phyloP scores from a whole-genome alignment of 108 stramenopile genomes.

The Skeletonema marinoi region DNA sequence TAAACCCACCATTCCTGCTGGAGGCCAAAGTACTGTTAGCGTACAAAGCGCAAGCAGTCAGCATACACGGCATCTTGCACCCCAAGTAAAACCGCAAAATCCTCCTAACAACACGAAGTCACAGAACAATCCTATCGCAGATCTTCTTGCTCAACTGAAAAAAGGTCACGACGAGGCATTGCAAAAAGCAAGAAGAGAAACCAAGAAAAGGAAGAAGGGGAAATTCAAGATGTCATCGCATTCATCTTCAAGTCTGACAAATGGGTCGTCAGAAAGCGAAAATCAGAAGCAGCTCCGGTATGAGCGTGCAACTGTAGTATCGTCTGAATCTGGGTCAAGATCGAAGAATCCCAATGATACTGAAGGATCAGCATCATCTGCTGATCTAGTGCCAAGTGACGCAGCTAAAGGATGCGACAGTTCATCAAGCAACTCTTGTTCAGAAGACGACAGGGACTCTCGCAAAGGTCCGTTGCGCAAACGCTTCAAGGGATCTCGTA shows the following conservation, averaged over 20 bases:
- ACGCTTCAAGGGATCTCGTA: conserved; percentile 15
- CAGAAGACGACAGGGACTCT: conserved; percentile 22
- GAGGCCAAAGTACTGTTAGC: background rate
- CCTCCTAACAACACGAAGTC: background rate
- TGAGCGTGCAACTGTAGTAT: conserved; percentile 2
- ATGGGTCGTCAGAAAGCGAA: background rate
- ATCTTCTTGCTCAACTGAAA: conserved; percentile 13
- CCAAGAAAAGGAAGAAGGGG: conserved; percentile 11
- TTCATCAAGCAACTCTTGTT: conserved; percentile 28
- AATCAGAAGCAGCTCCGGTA: background rate
- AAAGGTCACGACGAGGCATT: conserved; percentile 22
- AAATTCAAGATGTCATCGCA: background rate
- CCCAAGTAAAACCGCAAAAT: background rate
- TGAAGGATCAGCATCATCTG: conserved; percentile 27
- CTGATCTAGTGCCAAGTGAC: conserved; percentile 18
- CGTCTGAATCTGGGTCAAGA: conserved; percentile 24
- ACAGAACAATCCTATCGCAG: background rate
- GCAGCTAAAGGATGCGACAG: conserved; percentile 15
- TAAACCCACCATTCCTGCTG: background rate
- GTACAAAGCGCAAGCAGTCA: background rate
- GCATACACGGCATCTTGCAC: background rate
- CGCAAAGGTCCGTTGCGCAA: conserved; percentile 26
- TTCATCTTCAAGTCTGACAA: conserved; percentile 3
- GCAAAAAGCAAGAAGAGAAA: background rate
- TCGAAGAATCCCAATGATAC: conserved; percentile 16